phyloP scores from a whole-genome alignment of 805 yeast species.

The Cyberlindnera sargentensis region DNA sequence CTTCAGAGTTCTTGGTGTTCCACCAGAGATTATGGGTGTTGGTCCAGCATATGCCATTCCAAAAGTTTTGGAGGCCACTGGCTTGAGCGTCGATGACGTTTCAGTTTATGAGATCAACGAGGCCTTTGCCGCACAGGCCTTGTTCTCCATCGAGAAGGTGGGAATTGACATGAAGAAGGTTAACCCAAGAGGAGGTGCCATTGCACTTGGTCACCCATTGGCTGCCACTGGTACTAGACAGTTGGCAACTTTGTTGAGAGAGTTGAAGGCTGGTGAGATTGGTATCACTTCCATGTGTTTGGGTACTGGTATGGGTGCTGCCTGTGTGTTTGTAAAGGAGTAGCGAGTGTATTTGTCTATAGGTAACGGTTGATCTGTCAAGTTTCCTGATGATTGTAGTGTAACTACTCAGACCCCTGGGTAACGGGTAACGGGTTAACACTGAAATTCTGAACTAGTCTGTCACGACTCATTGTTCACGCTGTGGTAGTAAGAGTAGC shows the following conservation, averaged over 20 bases:
- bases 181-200: slow-evolving; percentile 94
- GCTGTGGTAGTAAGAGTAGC: too few species aligned
- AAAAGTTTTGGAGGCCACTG: slow-evolving; percentile 55
- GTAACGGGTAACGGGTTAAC: too few species aligned
- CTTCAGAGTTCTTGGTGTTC: slow-evolving; percentile 82
- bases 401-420: too few species aligned
- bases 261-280: slow-evolving; percentile 69
- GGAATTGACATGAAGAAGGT: slow-evolving; percentile 66
- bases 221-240: slow-evolving; percentile 92
- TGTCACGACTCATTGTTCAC: too few species aligned
- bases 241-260: slow-evolving; percentile 79
- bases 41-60: slow-evolving; percentile 98
- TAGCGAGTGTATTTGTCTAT: slow-evolving; percentile 22
- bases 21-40: slow-evolving; percentile 96
- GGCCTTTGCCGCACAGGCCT: slow-evolving; percentile 94
- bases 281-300: slow-evolving; percentile 96
- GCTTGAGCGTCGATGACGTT: slow-evolving; percentile 57
- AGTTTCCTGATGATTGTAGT: neutral
- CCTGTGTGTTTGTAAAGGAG: slow-evolving; percentile 78
- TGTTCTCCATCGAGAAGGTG: slow-evolving; percentile 61
- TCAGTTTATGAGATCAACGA: slow-evolving; percentile 85
- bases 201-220: slow-evolving; percentile 91
- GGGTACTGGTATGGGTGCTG: slow-evolving; percentile 99
- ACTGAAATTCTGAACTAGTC: too few species aligned
- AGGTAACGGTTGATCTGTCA: slow-evolving; percentile 57